Evolutionary conservation across 441 rosid genomes (phyloP).

Genomic region (Jatropha podagrica): DNA sequence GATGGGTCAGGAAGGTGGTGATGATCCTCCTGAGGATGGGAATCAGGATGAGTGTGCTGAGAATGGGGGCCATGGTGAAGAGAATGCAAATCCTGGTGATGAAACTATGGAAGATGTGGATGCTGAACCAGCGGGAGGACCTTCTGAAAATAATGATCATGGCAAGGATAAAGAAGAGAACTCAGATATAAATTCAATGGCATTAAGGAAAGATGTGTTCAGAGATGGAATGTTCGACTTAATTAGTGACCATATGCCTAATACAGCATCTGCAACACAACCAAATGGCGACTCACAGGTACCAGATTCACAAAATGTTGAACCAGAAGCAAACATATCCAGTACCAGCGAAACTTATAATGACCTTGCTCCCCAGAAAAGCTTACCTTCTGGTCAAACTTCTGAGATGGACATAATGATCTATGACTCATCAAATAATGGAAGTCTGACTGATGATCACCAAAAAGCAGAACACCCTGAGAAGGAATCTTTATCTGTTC

Average conservation of each 20-base stretch:
- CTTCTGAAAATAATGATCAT: constrained; percentile 45
- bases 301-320: constrained; percentile 48
- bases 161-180: constrained; percentile 42
- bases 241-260: constrained; percentile 42
- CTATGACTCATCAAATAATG: constrained; percentile 51
- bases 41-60: constrained; percentile 29
- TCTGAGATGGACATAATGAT: constrained; percentile 56
- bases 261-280: constrained; percentile 58
- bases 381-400: constrained; percentile 49
- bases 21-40: constrained; percentile 44
- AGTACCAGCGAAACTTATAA: constrained; percentile 40
- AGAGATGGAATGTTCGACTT: constrained; percentile 45
- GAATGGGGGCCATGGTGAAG: constrained; percentile 13
- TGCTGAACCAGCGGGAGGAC: constrained; percentile 41
- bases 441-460: constrained; percentile 51
- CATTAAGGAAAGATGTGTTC: constrained; percentile 39
- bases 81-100: constrained; percentile 38
- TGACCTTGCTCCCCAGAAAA: constrained; percentile 52
- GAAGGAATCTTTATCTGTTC: constrained; percentile 46
- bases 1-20: constrained; percentile 45
- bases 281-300: constrained; percentile 49
- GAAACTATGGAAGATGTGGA: constrained; percentile 51
- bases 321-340: constrained; percentile 53
- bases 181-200: constrained; percentile 37
- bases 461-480: constrained; percentile 42